Evolutionary conservation across 768 basidiomycete species (phyloP), one percentile per base, ranked within the genome.

Genomic region (Filobasidium floriforme): DNA sequence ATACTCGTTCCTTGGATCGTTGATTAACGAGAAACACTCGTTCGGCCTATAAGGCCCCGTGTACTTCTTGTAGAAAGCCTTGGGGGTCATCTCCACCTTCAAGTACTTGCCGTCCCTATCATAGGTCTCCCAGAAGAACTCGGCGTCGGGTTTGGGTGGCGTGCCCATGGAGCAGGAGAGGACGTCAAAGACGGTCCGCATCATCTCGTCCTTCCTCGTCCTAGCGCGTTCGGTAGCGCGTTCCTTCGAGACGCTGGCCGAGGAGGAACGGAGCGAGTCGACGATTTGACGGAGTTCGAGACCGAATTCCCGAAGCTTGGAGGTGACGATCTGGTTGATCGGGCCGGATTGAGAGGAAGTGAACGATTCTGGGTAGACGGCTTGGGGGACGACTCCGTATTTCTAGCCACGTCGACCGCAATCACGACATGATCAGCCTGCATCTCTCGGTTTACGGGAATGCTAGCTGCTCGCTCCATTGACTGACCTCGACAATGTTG

Each of bases 301-400:
- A 5, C 89, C 87, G 76, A 92, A 88, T 80, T 97, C 92, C 68
- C 94, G 87, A 44, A 97, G 86, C 81, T 93, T 93, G 68, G 87
- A 85, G 80, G 91, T 92, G 68, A 98, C 82, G 60, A 98, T 83
- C 7, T 78, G 76, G 78, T 96, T 89, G 68, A 98, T 22, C 4
- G 87, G 85, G 18, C 81, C 73, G 2, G 90, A 88, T 61, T 85
- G 81, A 24, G 87, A 86, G 0, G 91, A 93, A 73, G 90, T 88
- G 62, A 82, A 85, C 0, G 89, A 89, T 78, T 98, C 80, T 24
- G 92, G 90, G 77, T 86, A 92, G 43, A 90, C 62, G 0, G 85
- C 66, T 73, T 91, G 89, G 1, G 94, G 94, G 22, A 97, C 85
- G 46, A 93, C 80, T 57, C 94, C 94, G 74, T 94, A 96, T 52